Conservation (phyloP, 805 yeast species). For the Metschnikowia rubicola region DNA sequence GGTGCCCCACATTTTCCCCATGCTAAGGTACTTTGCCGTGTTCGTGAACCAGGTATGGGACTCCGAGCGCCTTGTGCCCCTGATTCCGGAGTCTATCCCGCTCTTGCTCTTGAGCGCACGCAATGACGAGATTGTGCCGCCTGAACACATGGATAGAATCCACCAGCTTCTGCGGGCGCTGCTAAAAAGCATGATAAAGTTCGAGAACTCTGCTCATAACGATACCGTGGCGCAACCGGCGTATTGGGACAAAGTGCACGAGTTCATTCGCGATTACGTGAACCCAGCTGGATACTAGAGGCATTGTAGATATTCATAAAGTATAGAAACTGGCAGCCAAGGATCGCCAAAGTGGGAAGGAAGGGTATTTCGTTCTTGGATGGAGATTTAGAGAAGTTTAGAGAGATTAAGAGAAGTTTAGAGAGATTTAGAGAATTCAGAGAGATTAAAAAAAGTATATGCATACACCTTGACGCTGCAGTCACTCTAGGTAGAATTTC, state of each 20-base stretch:
- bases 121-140: conserved; percentile 89
- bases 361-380: too few relatives aligned
- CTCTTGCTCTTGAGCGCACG: conserved; percentile 68
- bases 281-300: conserved; percentile 32
- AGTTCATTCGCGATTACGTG: conserved; percentile 49
- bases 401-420: too few relatives aligned
- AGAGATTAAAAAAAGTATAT: too few relatives aligned
- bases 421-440: too few relatives aligned
- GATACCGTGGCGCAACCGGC: conserved; percentile 73
- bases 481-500: too few relatives aligned
- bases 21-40: conserved; percentile 49
- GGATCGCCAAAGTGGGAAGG: too few relatives aligned
- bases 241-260: conserved; percentile 71
- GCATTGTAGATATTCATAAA: too few relatives aligned
- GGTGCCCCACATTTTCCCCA: conserved; percentile 72
- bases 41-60: conserved; percentile 84
- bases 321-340: too few relatives aligned
- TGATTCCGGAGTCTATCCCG: conserved; percentile 54
- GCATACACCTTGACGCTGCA: too few relatives aligned
- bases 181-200: conserved; percentile 51
- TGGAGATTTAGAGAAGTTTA: too few relatives aligned
- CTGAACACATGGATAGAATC: conserved; percentile 68
- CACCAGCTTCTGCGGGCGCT: conserved; percentile 49
- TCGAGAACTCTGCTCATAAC: conserved; percentile 69
- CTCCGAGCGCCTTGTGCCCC: conserved; percentile 59